Conservation (phyloP, 1,284 basidiomycete genomes). For the Heterobasidion parviporum region DNA sequence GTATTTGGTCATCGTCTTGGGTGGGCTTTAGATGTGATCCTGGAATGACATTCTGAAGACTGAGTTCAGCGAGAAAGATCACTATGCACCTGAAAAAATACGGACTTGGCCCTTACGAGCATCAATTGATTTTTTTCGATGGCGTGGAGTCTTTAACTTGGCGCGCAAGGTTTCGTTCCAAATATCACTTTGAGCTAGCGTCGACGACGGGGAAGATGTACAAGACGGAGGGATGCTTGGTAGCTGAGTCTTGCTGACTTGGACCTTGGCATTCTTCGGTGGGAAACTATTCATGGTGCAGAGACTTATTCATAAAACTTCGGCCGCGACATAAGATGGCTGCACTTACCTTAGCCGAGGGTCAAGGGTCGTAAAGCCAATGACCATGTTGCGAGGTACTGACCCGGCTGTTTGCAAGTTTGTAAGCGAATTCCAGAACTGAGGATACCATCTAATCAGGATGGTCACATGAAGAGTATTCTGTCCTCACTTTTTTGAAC, state of each 20-base stretch:
- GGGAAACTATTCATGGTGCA: conserved; percentile 51
- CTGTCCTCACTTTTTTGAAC: conserved; percentile 44
- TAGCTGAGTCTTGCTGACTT: conserved; percentile 12
- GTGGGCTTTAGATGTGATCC: conserved; percentile 61
- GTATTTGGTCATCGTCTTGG: conserved; percentile 73
- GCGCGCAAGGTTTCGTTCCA: conserved; percentile 61
- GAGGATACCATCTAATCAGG: background rate
- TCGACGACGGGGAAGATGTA: conserved; percentile 45
- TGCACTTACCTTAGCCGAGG: conserved; percentile 59
- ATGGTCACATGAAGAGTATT: background rate
- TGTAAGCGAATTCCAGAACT: conserved; percentile 67
- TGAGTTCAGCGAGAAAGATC: conserved; percentile 1
- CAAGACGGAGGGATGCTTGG: conserved; percentile 18
- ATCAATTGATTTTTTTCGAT: conserved; percentile 80
- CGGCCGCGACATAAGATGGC: conserved; percentile 6
- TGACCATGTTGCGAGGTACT: conserved; percentile 63
- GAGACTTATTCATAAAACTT: background rate
- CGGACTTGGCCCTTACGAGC: conserved; percentile 64
- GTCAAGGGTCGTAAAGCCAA: conserved; percentile 76
- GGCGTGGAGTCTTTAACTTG: conserved; percentile 52
- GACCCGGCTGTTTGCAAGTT: conserved; percentile 56
- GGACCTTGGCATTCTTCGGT: conserved; percentile 59
- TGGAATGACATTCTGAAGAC: conserved; percentile 59
- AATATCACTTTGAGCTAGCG: conserved; percentile 55
- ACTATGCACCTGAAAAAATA: background rate